Evolutionary conservation across 768 basidiomycete species (phyloP).

Genomic region (Termitomyces sp.): DNA sequence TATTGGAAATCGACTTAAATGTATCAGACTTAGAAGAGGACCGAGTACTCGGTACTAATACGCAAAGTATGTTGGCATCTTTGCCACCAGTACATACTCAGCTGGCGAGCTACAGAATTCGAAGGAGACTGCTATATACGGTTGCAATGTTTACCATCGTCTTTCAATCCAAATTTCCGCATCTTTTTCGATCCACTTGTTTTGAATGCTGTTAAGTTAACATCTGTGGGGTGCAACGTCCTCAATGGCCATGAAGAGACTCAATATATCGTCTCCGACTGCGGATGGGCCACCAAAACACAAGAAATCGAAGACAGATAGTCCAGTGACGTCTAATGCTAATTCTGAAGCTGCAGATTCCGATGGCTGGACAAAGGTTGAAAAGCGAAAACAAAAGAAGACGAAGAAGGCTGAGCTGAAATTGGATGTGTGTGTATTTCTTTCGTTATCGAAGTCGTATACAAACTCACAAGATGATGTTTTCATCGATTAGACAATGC

Average conservation of each 20-base stretch:
- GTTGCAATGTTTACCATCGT: neutral
- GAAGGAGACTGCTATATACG: no score
- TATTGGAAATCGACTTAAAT: no score
- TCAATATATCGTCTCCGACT: constrained; percentile 10
- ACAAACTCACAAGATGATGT: constrained; percentile 3
- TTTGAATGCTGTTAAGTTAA: neutral
- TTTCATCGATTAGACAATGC: constrained; percentile 32
- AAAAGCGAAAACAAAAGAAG: constrained; percentile 71
- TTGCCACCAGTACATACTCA: no score
- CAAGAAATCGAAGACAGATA: constrained; percentile 35
- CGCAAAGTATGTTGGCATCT: no score
- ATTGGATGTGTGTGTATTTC: constrained; percentile 48
- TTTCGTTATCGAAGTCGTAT: constrained; percentile 1
- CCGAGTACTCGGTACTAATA: no score
- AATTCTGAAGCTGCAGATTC: constrained; percentile 11
- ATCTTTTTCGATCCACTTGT: neutral
- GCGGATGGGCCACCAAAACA: constrained; percentile 7
- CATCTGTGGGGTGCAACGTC: neutral
- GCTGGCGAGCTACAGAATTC: no score
- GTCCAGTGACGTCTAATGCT: constrained; percentile 4
- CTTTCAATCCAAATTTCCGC: neutral
- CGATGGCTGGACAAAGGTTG: constrained; percentile 62
- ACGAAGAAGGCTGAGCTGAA: constrained; percentile 50
- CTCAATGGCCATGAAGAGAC: constrained; percentile 10
- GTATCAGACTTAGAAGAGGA: no score